Evolutionary conservation across 768 basidiomycete species (phyloP), one percentile per base, ranked within the genome.

Genomic region (Megacollybia marginata): DNA sequence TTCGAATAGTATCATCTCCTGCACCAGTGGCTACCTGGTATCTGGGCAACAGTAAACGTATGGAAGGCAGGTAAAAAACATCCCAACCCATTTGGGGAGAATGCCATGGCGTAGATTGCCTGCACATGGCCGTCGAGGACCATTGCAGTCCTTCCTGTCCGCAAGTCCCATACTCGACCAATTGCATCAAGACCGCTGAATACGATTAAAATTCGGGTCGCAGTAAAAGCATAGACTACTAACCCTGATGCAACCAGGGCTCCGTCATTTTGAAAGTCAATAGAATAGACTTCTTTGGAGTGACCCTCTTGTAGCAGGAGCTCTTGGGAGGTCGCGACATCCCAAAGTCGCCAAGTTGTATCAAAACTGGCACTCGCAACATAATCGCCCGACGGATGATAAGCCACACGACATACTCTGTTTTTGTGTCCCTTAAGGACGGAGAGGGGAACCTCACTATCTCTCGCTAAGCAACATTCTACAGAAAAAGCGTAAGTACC

Each of bases 21-120:
- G 93, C 85, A 34, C 95, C 96, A 0, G 96, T 96, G 31, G 94
- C 96, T 45, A 99, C 85, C 76, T 98, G 95, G 62, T 96, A 94
- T 53, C 94, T 97, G 59, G 40, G 54, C 46, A 44, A 44, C 54
- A 51, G 44, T 45, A 44, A 44, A 42, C 48, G 20, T 32, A 31
- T 35, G 16, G 32, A 23, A 42, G 44, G 10, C 15, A 32, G 35
- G 20, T 11, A 42, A 54, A 46, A 55, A 51, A 52, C 44, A 70
- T 64, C 59, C 86, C 53, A 62, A 95, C 92, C 95, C 92, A 59
- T 94, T 97, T 5, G 95, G 94, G 31, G 93, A 93, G 68, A 98
- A 99, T 49, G 82, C 85, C 54, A 94, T 85, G 5, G 89, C 73
- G 52, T 91, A 86, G 54, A 99, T 92, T 53, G 90, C 85, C 66